A percentile compares a stretch with the other conserved stretches of the same genome.
phyloP scores from a whole-genome alignment of 2,329 filamentous ascomycete genomes.

The Penicillium italicum region DNA sequence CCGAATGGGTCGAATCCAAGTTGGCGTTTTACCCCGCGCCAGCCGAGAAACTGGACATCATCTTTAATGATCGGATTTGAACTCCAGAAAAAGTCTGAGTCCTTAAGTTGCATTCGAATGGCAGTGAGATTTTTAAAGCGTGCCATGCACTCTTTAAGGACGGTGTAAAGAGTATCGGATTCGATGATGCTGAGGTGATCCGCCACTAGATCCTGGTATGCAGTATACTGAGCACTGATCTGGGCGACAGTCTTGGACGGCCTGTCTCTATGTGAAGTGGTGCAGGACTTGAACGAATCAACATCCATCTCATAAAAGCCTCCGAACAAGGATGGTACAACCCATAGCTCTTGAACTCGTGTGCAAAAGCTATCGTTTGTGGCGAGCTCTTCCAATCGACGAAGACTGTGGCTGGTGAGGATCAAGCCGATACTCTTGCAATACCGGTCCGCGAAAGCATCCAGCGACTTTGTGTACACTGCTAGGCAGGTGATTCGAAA shows the following conservation, averaged over 20 bases:
- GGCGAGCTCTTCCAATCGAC: neutral
- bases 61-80: neutral
- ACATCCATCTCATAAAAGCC: neutral
- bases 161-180: neutral
- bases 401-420: neutral
- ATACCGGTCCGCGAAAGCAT: neutral
- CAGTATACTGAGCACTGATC: neutral
- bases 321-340: neutral
- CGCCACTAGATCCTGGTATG: neutral
- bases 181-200: neutral
- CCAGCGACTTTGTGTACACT: neutral
- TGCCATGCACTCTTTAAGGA: neutral
- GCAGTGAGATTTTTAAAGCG: neutral
- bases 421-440: neutral
- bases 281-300: neutral
- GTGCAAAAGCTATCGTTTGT: neutral
- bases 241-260: neutral
- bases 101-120: neutral
- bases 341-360: slow-evolving; percentile 2
- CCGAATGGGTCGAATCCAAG: neutral
- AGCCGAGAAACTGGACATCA: neutral
- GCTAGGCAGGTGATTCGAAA: neutral
- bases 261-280: neutral
- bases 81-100: neutral
- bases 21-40: neutral